These are phyloP conservation scores for Daldinia childiae DNA, from an alignment of 495 filamentous ascomycete species.

Conservation along the genomic window DNA sequence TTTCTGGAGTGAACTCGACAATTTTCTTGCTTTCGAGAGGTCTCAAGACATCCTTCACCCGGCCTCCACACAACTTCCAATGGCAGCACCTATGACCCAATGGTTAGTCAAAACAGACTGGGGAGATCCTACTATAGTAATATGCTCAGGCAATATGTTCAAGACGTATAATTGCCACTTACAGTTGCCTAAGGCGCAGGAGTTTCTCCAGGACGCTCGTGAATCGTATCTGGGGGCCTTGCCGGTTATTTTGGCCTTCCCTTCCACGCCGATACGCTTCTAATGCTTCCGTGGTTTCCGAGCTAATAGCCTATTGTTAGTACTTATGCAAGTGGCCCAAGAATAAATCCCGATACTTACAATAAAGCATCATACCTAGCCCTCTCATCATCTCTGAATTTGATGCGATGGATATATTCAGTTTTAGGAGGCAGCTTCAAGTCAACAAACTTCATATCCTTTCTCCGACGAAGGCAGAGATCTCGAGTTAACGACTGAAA, in stretches of 20 bases:
- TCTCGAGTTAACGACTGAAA: conserved; percentile 82
- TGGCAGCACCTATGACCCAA: conserved; percentile 70
- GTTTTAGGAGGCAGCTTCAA: conserved; percentile 79
- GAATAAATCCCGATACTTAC: conserved; percentile 46
- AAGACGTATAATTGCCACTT: conserved; percentile 12
- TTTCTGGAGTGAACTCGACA: conserved; percentile 78
- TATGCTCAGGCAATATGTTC: neutral
- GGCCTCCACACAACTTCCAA: conserved; percentile 80
- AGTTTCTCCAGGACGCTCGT: conserved; percentile 78
- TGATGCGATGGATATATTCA: conserved; percentile 81
- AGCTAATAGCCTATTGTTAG: conserved; percentile 52
- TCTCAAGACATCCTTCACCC: conserved; percentile 73
- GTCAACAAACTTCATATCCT: conserved; percentile 91
- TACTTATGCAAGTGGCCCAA: neutral
- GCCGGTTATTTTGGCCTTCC: conserved; percentile 27
- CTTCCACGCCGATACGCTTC: conserved; percentile 62
- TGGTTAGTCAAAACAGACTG: conserved; percentile 21
- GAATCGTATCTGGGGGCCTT: conserved; percentile 62
- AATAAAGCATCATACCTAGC: conserved; percentile 83
- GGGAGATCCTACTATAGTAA: neutral
- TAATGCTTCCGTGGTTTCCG: conserved; percentile 79
- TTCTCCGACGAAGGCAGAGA: conserved; percentile 84
- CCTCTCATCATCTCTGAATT: conserved; percentile 77
- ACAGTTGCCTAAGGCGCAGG: conserved; percentile 81
- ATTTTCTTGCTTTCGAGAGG: conserved; percentile 71